phyloP scores from a whole-genome alignment of 2,329 filamentous ascomycete species.

The Trichoderma arundinaceum region DNA sequence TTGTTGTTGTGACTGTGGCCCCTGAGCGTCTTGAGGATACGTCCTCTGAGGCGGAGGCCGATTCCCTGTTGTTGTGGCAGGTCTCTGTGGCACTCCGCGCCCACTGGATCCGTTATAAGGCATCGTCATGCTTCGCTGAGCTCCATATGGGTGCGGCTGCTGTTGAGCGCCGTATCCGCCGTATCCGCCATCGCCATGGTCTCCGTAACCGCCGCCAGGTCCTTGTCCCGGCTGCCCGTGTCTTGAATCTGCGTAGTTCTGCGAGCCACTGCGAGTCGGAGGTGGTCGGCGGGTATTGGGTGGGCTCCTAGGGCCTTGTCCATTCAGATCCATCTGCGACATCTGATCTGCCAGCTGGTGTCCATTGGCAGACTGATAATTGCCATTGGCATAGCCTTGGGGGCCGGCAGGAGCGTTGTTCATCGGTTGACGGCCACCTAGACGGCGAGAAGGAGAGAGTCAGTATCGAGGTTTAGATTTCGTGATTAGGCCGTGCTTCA shows the following conservation, averaged over 20 bases:
- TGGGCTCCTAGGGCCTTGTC: constrained; percentile 37
- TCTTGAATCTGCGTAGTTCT: constrained; percentile 44
- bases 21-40: constrained; percentile 47
- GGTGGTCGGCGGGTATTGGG: constrained; percentile 34
- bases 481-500: not conserved
- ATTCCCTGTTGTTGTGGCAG: constrained; percentile 60
- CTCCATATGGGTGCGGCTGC: constrained; percentile 51
- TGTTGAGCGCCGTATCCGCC: constrained; percentile 35
- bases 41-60: constrained; percentile 59
- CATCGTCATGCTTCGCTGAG: constrained; percentile 67
- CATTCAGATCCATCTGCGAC: constrained; percentile 46
- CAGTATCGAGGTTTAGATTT: not conserved
- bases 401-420: constrained; percentile 42
- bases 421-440: constrained; percentile 42
- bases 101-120: constrained; percentile 55
- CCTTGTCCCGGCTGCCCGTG: constrained; percentile 40
- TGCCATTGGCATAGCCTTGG: constrained; percentile 38
- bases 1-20: constrained; percentile 18
- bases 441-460: not conserved
- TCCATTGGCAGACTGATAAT: constrained; percentile 4
- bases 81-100: constrained; percentile 56
- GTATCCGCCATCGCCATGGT: constrained; percentile 38
- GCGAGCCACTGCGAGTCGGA: constrained; percentile 38
- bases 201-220: constrained; percentile 37
- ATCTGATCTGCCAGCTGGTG: constrained; percentile 43